phyloP scores from a whole-genome alignment of 305 asterid genomes.

The Fraxinus albicans region DNA sequence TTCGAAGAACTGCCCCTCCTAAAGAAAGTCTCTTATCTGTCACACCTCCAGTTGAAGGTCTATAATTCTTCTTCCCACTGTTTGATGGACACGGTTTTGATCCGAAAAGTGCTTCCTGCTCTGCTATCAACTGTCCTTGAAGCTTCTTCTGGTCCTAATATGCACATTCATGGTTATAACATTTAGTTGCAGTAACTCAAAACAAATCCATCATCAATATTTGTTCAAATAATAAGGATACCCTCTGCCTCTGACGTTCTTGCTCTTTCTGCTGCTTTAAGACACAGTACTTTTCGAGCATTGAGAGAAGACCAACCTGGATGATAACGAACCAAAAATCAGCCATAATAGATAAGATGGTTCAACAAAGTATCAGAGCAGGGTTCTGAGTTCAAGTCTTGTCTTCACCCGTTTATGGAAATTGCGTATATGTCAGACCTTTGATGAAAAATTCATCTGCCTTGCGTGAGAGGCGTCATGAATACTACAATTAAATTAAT shows the following conservation, averaged over 20 bases:
- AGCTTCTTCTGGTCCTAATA: constrained; percentile 83
- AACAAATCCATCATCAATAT: background rate
- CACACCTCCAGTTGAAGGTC: constrained; percentile 50
- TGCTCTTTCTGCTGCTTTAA: constrained; percentile 71
- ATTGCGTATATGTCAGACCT: background rate
- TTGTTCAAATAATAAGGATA: constrained; percentile 29
- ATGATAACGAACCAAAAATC: background rate
- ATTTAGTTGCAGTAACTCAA: constrained; percentile 15
- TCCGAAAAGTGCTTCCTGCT: constrained; percentile 87
- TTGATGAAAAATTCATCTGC: background rate
- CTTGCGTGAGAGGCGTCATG: background rate
- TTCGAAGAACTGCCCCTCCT: constrained; percentile 71
- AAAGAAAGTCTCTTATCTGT: constrained; percentile 54
- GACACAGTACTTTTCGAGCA: constrained; percentile 67
- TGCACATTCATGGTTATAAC: constrained; percentile 6
- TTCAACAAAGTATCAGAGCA: background rate
- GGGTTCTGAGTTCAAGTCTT: background rate
- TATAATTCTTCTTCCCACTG: constrained; percentile 51
- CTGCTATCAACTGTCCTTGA: constrained; percentile 72
- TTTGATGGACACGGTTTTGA: constrained; percentile 74
- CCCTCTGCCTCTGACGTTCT: constrained; percentile 84
- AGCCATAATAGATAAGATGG: background rate
- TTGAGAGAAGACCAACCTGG: constrained; percentile 66
- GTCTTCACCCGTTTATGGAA: background rate
- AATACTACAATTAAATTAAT: background rate